Evolutionary conservation across 306 rosid species (phyloP), one percentile per base, ranked within the genome.

Genomic region (Vigna mungo): DNA sequence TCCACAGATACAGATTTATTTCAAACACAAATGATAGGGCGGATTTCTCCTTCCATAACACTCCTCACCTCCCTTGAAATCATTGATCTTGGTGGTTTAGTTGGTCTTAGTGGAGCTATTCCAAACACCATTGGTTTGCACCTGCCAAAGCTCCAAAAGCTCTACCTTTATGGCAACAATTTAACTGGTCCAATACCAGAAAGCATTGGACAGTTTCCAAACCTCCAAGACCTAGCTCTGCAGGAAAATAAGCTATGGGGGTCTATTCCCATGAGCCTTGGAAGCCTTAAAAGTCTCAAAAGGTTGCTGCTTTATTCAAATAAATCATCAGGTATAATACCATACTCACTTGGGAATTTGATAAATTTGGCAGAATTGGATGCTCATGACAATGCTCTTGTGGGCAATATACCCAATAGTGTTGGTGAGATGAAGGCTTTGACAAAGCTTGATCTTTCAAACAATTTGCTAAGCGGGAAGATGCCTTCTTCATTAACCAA

Each of bases 161-260:
- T 89, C 82, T 17, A 47, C 32, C 88, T 89, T 61, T 75, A 44
- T 59, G 83, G 87, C 54, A 89, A 87, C 86, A 87, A 64, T 10
- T 78, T 87, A 68, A 77, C 72, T 53, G 91, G 90, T 66, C 71
- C 85, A 47, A 25, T 89, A 12, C 90, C 94, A 55, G 84, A 87
- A 23, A 84, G 87, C 80, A 72, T 87, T 46, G 85, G 88, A 47
- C 76, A 72, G 84, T 66, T 89, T 68, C 67, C 85, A 43, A 82
- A 87, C 17, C 94, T 89, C 41, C 88, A 87, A 75, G 85, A 82
- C 77, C 84, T 86, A 23, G 73, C 51, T 0, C 82, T 88, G 34
- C 62, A 82, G 63, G 92, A 84, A 65, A 88, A 88, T 67, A 41
- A 48, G 27, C 52, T 88, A 30, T 86, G 90, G 12, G 83, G 85